phyloP scores from a whole-genome alignment of 225 moss, liverwort and hornwort genomes.

The Pseudoscleropodium purum region DNA sequence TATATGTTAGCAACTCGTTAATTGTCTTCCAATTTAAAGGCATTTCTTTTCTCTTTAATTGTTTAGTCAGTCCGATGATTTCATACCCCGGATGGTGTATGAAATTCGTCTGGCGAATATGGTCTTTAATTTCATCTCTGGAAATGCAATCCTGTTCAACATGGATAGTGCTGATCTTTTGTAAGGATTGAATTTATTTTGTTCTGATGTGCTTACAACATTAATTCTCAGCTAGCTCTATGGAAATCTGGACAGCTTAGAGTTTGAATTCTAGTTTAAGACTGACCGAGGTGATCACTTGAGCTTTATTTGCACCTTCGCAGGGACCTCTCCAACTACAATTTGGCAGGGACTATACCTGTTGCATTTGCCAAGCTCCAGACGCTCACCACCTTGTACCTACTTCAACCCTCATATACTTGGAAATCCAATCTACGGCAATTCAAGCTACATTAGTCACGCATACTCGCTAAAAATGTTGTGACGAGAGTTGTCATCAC shows the following conservation, averaged over 20 bases:
- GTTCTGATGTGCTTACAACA: background rate
- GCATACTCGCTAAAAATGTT: background rate
- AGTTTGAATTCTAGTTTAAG: background rate
- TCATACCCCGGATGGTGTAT: too few species aligned
- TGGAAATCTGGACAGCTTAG: background rate
- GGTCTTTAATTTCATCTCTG: background rate
- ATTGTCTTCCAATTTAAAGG: background rate
- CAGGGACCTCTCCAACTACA: background rate
- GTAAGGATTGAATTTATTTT: background rate
- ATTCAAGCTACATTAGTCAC: background rate
- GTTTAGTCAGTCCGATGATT: background rate
- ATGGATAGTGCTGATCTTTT: background rate
- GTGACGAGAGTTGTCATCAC: background rate
- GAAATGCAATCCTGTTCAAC: background rate
- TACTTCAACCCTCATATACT: background rate
- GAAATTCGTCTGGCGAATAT: background rate
- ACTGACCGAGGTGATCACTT: background rate
- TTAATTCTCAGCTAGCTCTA: background rate
- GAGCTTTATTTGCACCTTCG: background rate
- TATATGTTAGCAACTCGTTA: background rate
- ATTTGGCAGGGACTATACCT: background rate
- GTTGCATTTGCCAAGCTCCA: background rate
- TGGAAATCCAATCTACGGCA: background rate
- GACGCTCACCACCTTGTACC: slow-evolving; percentile 1
- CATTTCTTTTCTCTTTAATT: background rate